Base-by-base conservation (phyloP, 345 rosid genomes). In the Eucalyptus cloeziana region DNA sequence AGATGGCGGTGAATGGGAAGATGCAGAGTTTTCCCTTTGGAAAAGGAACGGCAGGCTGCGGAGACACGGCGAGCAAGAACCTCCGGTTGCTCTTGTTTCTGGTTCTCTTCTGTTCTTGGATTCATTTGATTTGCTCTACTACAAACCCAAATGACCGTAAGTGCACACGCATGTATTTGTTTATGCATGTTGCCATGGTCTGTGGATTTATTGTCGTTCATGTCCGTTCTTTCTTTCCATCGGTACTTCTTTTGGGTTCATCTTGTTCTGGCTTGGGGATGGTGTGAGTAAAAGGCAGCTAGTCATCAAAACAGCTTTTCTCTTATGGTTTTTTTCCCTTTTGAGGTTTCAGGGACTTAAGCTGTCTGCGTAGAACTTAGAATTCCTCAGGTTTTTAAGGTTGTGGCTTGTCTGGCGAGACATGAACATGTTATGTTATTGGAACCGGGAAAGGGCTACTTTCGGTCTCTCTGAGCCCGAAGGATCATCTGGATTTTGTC, bases 41-140 rank as follows among this genome's bases (percentile, higher is more conserved):
- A n/a, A 56, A 67, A 10, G 85, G 47, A 21, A 2, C 33, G 67
- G 10, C n/a, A 33, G n/a, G 47, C 52, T 17, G 64, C 27, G 8
- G 62, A n/a, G 87, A 54, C 64, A 88, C 83, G 89, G 80, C 89
- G 37, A 85, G 52, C 85, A 22, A 76, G 37, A 79, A 62, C 69
- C 56, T 91, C 90, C 54, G 89, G 88, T 88, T 89, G 86, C 87
- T 86, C n/a, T 86, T 54, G 87, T 52, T 86, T 86, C 64, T 33
- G 87, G 64, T 51, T 86, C n/a, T 86, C 44, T 33, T 52, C 62
- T 86, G 45, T 17, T 52, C 45, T 52, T 22, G 47, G 64, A 21
- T 86, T 52, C 67, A 52, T 33, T 14, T 37, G 47, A 86, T 27
- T 27, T 52, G 43, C 67, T 86, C 67, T 44, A 25, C 64, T 58